Conservation (phyloP, 495 filamentous ascomycete genomes). For the Aspergillus conjunctus region DNA sequence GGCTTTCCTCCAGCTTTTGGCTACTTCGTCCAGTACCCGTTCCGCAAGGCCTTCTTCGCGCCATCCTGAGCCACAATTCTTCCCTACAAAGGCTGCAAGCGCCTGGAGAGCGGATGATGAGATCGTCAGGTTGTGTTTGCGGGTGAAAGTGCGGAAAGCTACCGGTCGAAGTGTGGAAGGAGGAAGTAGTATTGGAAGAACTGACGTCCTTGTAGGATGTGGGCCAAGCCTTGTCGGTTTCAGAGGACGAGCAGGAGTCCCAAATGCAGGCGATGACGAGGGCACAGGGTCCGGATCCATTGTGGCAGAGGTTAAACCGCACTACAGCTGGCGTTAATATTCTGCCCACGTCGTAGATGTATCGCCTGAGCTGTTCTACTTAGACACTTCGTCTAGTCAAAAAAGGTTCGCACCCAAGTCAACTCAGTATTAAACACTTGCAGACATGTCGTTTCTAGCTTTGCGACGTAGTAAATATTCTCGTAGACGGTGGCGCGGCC, state of each 20-base stretch:
- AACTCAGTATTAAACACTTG: neutral
- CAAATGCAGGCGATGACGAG: slow-evolving; percentile 89
- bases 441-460: neutral
- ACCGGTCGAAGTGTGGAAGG: slow-evolving; percentile 84
- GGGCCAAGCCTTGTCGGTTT: slow-evolving; percentile 42
- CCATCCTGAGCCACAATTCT: slow-evolving; percentile 94
- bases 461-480: neutral
- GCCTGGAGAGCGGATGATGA: slow-evolving; percentile 83
- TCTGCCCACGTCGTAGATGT: neutral
- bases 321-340: neutral
- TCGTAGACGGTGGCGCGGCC: neutral
- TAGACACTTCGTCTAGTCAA: neutral
- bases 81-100: slow-evolving; percentile 85
- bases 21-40: slow-evolving; percentile 86
- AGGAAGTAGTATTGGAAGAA: slow-evolving; percentile 86
- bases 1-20: slow-evolving; percentile 83
- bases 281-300: slow-evolving; percentile 61
- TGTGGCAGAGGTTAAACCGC: slow-evolving; percentile 20
- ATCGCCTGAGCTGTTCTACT: neutral
- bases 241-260: slow-evolving; percentile 76
- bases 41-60: slow-evolving; percentile 92
- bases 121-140: slow-evolving; percentile 94
- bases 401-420: neutral
- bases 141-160: slow-evolving; percentile 94
- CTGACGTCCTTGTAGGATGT: slow-evolving; percentile 64